Evolutionary conservation across 495 filamentous ascomycete species (phyloP).

Genomic region (Amniculicola lignicola): DNA sequence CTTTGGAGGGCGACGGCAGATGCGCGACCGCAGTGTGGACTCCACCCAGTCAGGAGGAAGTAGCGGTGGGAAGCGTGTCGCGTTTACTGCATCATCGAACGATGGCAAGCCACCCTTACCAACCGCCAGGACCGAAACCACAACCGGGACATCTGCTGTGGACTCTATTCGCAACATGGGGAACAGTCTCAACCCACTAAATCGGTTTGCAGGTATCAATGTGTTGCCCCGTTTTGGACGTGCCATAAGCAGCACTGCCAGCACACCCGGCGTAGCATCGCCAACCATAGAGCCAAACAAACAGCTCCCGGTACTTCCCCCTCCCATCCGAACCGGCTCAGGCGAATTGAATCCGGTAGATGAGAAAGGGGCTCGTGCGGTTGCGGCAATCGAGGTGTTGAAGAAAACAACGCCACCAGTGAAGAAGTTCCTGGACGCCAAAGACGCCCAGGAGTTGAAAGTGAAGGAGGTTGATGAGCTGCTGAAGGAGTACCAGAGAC

Average conservation of each 20-base stretch:
- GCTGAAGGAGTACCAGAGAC: constrained; percentile 80
- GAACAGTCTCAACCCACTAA: constrained; percentile 80
- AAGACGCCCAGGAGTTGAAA: constrained; percentile 72
- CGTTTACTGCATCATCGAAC: constrained; percentile 35
- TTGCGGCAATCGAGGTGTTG: constrained; percentile 44
- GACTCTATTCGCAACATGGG: constrained; percentile 83
- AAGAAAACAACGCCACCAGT: constrained; percentile 67
- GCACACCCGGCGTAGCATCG: constrained; percentile 32
- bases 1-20: constrained; percentile 56
- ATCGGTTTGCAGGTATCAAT: constrained; percentile 64
- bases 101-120: constrained; percentile 35
- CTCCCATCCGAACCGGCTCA: constrained; percentile 12
- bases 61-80: constrained; percentile 47
- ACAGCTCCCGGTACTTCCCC: not conserved
- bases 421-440: constrained; percentile 74
- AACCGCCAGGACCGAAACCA: constrained; percentile 19
- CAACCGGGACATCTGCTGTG: constrained; percentile 57
- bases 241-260: constrained; percentile 40
- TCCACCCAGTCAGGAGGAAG: constrained; percentile 66
- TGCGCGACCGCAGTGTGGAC: constrained; percentile 73
- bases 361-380: constrained; percentile 33
- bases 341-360: constrained; percentile 25
- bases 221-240: constrained; percentile 73
- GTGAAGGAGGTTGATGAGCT: constrained; percentile 79
- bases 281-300: constrained; percentile 19